Evolutionary conservation across 2,329 filamentous ascomycete species (phyloP).

Genomic region (Aspergillus spinulosporus): DNA sequence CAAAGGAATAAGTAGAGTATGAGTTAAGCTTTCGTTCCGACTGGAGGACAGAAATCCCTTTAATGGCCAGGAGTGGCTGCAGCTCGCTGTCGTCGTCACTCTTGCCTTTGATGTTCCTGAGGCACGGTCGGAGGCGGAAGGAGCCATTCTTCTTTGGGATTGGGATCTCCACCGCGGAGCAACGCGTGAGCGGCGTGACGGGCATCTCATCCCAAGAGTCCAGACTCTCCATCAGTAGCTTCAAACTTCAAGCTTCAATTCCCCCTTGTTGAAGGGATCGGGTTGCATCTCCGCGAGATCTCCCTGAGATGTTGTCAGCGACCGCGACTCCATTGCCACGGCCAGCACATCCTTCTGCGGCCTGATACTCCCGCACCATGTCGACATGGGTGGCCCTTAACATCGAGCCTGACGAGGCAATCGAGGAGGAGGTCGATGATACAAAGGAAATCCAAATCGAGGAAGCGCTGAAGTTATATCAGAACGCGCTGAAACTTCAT

Average conservation of each 20-base stretch:
- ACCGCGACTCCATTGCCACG: constrained; percentile 7
- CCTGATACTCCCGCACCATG: constrained; percentile 37
- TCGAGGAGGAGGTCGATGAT: constrained; percentile 89
- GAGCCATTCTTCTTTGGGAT: constrained; percentile 21
- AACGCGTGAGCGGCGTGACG: constrained; percentile 25
- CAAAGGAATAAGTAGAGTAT: neutral
- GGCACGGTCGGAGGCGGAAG: constrained; percentile 19
- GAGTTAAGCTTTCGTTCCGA: constrained; percentile 3
- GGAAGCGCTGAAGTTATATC: constrained; percentile 92
- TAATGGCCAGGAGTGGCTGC: constrained; percentile 6
- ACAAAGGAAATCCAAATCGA: constrained; percentile 97
- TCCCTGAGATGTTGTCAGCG: constrained; percentile 26
- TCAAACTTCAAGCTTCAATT: neutral
- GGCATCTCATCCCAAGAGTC: constrained; percentile 5
- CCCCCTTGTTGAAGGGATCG: neutral
- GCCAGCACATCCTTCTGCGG: constrained; percentile 18
- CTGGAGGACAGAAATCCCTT: constrained; percentile 1
- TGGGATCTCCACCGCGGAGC: constrained; percentile 9
- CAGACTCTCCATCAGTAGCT: neutral
- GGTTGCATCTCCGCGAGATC: constrained; percentile 22
- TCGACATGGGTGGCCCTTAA: constrained; percentile 82
- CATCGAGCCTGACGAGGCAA: constrained; percentile 85
- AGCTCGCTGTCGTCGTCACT: constrained; percentile 19
- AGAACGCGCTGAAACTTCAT: constrained; percentile 85
- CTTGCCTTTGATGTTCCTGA: constrained; percentile 20